A percentile compares a stretch with the other conserved stretches of the same genome.
phyloP scores from a whole-genome alignment of 305 asterid genomes.

The Nicotiana rustica region DNA sequence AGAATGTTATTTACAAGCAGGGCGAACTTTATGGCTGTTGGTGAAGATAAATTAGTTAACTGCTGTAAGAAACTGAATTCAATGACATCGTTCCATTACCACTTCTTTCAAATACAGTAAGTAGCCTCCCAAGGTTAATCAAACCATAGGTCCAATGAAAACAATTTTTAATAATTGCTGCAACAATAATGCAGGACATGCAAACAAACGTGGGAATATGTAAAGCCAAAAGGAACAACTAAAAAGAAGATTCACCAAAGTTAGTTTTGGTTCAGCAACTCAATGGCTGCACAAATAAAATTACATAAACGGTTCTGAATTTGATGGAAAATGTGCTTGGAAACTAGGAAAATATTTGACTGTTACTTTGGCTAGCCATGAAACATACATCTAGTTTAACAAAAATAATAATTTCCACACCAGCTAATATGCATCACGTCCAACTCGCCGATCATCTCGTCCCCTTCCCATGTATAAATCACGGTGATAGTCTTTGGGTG shows the following conservation, averaged over 20 bases:
- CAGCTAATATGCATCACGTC: slow-evolving; percentile 61
- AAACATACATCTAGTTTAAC: slow-evolving; percentile 20
- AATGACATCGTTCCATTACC: background rate
- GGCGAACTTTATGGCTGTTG: background rate
- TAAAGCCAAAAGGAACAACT: background rate
- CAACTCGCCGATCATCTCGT: slow-evolving; percentile 62
- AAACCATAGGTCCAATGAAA: background rate
- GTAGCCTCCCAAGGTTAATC: background rate
- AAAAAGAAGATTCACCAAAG: background rate
- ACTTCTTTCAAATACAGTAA: background rate
- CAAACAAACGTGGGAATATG: background rate
- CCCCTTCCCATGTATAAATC: slow-evolving; percentile 62
- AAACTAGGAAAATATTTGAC: slow-evolving; percentile 20
- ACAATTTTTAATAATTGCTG: background rate
- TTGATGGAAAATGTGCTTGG: slow-evolving; percentile 25
- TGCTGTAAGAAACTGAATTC: background rate
- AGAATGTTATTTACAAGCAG: background rate
- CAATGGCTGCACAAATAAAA: slow-evolving; percentile 26
- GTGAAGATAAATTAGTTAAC: background rate
- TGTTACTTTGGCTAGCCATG: background rate
- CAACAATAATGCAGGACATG: slow-evolving; percentile 12
- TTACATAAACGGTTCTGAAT: slow-evolving; percentile 5
- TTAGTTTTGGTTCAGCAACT: slow-evolving; percentile 2
- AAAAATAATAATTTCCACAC: slow-evolving; percentile 12
- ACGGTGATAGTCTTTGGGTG: slow-evolving; percentile 59